Base-by-base conservation (phyloP, 768 basidiomycete genomes). In the Mycena galericulata region DNA sequence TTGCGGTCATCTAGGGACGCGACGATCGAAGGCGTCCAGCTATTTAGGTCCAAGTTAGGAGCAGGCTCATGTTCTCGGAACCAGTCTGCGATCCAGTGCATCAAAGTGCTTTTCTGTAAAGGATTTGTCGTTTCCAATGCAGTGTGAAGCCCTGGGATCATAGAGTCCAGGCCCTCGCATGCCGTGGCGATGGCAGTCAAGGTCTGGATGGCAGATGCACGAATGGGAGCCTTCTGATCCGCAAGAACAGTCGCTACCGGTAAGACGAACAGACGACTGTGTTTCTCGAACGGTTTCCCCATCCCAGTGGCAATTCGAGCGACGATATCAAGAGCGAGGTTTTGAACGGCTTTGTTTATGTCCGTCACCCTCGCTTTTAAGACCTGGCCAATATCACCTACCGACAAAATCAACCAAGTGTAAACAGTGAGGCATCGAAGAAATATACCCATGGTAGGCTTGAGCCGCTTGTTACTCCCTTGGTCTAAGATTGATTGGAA, bases 211-310 rank as follows among this genome's bases (percentile, higher is more conserved):
- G 90, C 98, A 38, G 93, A 90, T 7, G 88, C 80, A 55, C 98
- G 91, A 51, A 95, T 92, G 22, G 90, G 90, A 10, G 93, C 90
- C 79, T 99, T 99, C 77, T 97, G 95, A 77, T 99, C 98, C 6
- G 97, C 87, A 12, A 98, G 87, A 12, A 95, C 96, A 8, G 91
- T 90, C 5, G 91, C 90, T 24, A 99, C 85, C 0, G 96, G 90
- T 0, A 89, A 79, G 11, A 89, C 87, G 73, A 96, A 92, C 62
- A 95, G 83, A 34, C 92, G 90, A 3, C 88, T 85, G 74, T 97
- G 87, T 78, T 94, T 97, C 74, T 99, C 97, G 75, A 99, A 99
- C 2, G 94, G 89, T 76, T 92, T 95, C 45, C 96, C 96, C 95
- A 99, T 99, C 2, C 96, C 97, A 2, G 86, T 89, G 9, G 98